These are phyloP conservation scores for Ochromonas danica DNA, from an alignment of 108 stramenopile genomes.

Conservation along the genomic window DNA sequence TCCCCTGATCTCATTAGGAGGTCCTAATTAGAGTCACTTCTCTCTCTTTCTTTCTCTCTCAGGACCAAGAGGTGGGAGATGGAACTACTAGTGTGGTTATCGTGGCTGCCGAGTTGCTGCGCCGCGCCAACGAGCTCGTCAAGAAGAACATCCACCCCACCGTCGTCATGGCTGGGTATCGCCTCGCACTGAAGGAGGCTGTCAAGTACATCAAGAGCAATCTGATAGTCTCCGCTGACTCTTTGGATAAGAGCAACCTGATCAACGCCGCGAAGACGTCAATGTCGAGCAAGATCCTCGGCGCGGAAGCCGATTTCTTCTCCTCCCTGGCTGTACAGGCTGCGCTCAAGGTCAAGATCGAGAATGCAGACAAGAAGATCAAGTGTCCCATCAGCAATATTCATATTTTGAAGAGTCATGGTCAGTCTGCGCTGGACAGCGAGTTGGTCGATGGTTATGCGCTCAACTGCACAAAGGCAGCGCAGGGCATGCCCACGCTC, in stretches of 20 bases:
- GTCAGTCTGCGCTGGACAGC: slow-evolving; percentile 85
- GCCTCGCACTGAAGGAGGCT: slow-evolving; percentile 90
- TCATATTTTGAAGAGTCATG: slow-evolving; percentile 98
- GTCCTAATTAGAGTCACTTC: too few species aligned
- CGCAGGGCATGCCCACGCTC: slow-evolving; percentile 93
- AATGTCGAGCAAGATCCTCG: slow-evolving; percentile 67
- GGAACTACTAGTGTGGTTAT: slow-evolving; percentile 98
- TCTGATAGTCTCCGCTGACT: slow-evolving; percentile 76
- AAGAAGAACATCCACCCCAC: slow-evolving; percentile 93
- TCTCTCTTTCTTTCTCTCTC: too few species aligned
- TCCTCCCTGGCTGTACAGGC: slow-evolving; percentile 91
- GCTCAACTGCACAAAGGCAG: slow-evolving; percentile 84
- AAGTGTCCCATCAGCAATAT: slow-evolving; percentile 92
- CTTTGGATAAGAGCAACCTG: slow-evolving; percentile 68
- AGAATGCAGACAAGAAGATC: slow-evolving; percentile 40
- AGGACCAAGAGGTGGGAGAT: slow-evolving; percentile 98
- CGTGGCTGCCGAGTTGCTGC: slow-evolving; percentile 90
- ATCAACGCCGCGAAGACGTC: slow-evolving; percentile 66
- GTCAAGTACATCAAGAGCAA: slow-evolving; percentile 88
- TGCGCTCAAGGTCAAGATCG: slow-evolving; percentile 80
- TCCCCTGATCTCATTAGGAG: too few species aligned
- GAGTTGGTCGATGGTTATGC: slow-evolving; percentile 91
- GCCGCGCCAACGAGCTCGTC: slow-evolving; percentile 89
- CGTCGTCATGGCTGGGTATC: slow-evolving; percentile 92
- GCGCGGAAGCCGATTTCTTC: slow-evolving; percentile 88